These are phyloP conservation scores for Agaricus sinodeliciosus DNA, from an alignment of 768 basidiomycete genomes.

Conservation along the genomic window DNA sequence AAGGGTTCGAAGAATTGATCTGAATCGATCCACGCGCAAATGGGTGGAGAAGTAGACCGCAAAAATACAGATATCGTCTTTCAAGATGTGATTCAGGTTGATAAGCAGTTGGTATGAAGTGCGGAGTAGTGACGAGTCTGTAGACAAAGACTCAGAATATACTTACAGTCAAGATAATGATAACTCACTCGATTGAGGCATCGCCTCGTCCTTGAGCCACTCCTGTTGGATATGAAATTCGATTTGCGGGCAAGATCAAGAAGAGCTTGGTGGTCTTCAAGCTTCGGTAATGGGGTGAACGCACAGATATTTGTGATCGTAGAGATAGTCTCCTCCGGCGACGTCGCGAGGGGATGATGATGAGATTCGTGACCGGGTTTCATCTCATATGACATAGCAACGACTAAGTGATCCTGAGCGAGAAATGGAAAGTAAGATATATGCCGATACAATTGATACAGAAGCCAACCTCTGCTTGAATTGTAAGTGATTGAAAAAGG, in stretches of 20 bases:
- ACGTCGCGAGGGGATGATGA: not conserved
- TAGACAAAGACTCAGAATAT: not conserved
- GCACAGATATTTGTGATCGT: not conserved
- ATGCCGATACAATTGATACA: not conserved
- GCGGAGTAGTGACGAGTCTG: not conserved
- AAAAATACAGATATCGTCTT: slow-evolving; percentile 7
- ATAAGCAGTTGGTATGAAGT: slow-evolving; percentile 1
- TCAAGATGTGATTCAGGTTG: not conserved
- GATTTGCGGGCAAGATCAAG: not conserved
- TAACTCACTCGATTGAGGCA: slow-evolving; percentile 6
- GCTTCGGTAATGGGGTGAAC: not conserved
- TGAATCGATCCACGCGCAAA: slow-evolving; percentile 31
- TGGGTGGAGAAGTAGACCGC: slow-evolving; percentile 22
- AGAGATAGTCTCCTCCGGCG: not conserved
- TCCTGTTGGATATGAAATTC: not conserved
- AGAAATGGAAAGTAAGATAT: not conserved
- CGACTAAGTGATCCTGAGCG: slow-evolving; percentile 6
- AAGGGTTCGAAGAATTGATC: slow-evolving; percentile 12
- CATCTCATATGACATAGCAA: slow-evolving; percentile 3
- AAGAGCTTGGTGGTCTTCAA: not conserved
- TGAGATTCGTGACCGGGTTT: not conserved
- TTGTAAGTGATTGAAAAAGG: not conserved
- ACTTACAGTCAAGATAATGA: too few relatives aligned
- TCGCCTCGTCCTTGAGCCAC: not conserved
- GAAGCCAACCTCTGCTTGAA: slow-evolving; percentile 3